Base-by-base conservation (phyloP, 371 early-diverging fungal species). In the Dichotomocladium elegans region DNA sequence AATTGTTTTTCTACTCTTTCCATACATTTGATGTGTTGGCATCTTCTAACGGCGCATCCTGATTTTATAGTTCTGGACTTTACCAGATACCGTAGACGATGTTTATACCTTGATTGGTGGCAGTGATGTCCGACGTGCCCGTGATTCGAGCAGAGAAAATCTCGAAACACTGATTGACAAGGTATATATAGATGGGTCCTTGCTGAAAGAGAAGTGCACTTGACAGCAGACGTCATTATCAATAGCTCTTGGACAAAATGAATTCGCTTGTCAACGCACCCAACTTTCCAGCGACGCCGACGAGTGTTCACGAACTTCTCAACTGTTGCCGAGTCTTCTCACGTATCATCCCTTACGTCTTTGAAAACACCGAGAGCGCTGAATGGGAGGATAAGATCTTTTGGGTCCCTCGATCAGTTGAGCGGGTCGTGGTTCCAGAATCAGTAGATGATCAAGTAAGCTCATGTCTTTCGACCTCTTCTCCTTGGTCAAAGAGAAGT, bases 281-380 rank as follows among this genome's bases (percentile, higher is more conserved):
- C n/a, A 78, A 74, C 41, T 77, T 84, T 56, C 73, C 78, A 1
- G 70, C 73, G 24, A 64, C 73, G 10, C 72, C 79, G 19, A 60
- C 76, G 15, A 74, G 75, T 14, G 73, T 74, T 10, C 64, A 63
- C 30, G 84, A 90, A 25, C 69, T 89, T n/a, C 64, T 91, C 19
- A 93, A 94, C 64, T 89, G 90, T 55, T 71, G 86, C 19, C 86
- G 95, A 19, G 68, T 94, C 15, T 62, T 94, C 53, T 91, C 93
- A 1, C 81, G 95, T 7, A 37, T 93, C 17, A 66, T 94, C 29
- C 93, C 93, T 9, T 91, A 86, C 66, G 67, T 90, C 5, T 94
- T 85, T 66, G 94, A 94, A 70, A 63, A 67, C 12, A 66, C 77
- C 1, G 82, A 80, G 26, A 60, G 67, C 8, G 47, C 55, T 30